Conservation (phyloP, 495 filamentous ascomycete genomes). For the Lasiosphaeria ovina region DNA sequence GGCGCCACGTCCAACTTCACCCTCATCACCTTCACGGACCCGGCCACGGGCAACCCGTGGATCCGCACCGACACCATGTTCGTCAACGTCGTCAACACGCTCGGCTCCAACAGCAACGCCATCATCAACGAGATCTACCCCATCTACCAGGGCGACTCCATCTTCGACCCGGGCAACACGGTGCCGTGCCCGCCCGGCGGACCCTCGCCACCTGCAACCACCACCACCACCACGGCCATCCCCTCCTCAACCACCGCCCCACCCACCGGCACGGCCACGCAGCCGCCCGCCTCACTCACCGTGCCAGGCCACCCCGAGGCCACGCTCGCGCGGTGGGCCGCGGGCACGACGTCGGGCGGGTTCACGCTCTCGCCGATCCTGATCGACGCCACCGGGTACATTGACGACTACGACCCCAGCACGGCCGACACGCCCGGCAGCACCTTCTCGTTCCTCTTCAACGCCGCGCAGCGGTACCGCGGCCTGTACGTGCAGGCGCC, state of each 20-base stretch:
- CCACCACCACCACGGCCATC: not conserved
- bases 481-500: not conserved
- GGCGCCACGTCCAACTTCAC: constrained; percentile 12
- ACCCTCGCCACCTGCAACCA: not conserved
- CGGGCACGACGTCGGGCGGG: not conserved
- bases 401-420: not conserved
- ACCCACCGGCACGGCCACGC: not conserved
- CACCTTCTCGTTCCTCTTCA: constrained; percentile 2
- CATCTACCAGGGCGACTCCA: constrained; percentile 2
- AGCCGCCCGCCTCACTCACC: not conserved
- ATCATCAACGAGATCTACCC: constrained; percentile 8
- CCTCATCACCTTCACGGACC: not conserved
- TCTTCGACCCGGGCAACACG: constrained; percentile 7
- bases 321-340: not conserved
- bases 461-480: not conserved
- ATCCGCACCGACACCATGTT: constrained; percentile 2
- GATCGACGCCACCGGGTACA: not conserved
- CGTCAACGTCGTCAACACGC: not conserved
- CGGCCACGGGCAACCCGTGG: not conserved
- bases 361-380: not conserved
- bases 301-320: not conserved
- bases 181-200: not conserved
- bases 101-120: not conserved
- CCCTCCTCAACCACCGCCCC: not conserved
- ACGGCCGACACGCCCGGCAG: not conserved